phyloP scores from a whole-genome alignment of 2,329 filamentous ascomycete species.

The Venturia aucupariae region DNA sequence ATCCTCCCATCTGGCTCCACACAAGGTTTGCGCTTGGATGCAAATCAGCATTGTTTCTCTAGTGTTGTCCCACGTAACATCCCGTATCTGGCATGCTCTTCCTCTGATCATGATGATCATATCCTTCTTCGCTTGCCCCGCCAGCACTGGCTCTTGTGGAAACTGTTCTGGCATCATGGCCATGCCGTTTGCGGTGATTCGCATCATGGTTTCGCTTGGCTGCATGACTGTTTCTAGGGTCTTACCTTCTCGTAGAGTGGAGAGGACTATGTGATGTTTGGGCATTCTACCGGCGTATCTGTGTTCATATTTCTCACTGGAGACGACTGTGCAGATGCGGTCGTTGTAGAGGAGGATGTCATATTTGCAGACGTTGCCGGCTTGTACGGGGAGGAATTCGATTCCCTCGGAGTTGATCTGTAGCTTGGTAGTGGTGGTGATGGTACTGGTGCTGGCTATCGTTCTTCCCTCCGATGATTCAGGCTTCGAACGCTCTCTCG shows the following conservation, averaged over 20 bases:
- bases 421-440: neutral
- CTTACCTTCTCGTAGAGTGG: neutral
- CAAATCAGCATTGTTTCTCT: neutral
- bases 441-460: neutral
- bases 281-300: neutral
- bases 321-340: neutral
- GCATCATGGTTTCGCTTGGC: neutral
- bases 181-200: neutral
- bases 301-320: neutral
- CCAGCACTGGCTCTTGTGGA: neutral
- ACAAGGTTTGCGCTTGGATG: neutral
- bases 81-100: neutral
- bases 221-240: neutral
- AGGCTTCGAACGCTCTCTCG: no score
- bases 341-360: neutral
- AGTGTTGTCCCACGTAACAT: neutral
- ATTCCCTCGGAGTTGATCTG: neutral
- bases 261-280: neutral
- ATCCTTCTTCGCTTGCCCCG: neutral
- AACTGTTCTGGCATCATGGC: neutral
- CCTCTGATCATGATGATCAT: neutral
- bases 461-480: no score
- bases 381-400: neutral
- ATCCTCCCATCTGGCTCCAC: neutral
- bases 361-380: neutral